Percentiles rank a stretch among this genome's conserved stretches.
Evolutionary conservation across 208 protist species (phyloP).

Genomic region (Phytomonas sp.): DNA sequence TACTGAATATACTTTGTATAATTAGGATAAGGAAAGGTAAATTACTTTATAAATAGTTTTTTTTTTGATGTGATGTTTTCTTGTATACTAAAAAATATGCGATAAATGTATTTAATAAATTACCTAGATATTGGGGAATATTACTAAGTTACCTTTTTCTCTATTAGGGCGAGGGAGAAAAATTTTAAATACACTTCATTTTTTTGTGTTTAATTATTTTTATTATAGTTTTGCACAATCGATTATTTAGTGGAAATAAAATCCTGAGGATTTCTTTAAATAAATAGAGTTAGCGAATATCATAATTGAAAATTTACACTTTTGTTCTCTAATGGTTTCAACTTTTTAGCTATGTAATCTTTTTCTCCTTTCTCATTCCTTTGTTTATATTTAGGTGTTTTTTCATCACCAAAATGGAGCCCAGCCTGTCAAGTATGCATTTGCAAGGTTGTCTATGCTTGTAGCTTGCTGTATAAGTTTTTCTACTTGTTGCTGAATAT

Average conservation of each 20-base stretch:
- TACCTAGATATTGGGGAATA: too few relatives aligned
- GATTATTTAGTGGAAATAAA: neutral
- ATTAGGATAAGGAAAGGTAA: conserved; percentile 7
- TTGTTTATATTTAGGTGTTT: neutral
- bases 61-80: too few relatives aligned
- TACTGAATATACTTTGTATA: too few relatives aligned
- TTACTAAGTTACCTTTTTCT: too few relatives aligned
- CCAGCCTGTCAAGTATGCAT: conserved; percentile 88
- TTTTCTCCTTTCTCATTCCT: conserved; percentile 3
- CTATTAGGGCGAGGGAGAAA: too few relatives aligned
- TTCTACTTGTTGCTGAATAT: conserved; percentile 84
- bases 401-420: conserved; percentile 80
- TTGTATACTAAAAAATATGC: too few relatives aligned
- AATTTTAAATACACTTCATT: too few relatives aligned
- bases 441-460: conserved; percentile 79
- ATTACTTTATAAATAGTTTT: conserved; percentile 9
- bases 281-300: neutral
- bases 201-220: neutral
- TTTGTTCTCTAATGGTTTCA: neutral
- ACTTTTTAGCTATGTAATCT: neutral
- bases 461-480: conserved; percentile 85
- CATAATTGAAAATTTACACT: neutral
- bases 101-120: too few relatives aligned
- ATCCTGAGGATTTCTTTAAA: neutral
- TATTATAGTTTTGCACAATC: neutral